phyloP scores from a whole-genome alignment of 805 yeast species.

The Brettanomyces custersianus region DNA sequence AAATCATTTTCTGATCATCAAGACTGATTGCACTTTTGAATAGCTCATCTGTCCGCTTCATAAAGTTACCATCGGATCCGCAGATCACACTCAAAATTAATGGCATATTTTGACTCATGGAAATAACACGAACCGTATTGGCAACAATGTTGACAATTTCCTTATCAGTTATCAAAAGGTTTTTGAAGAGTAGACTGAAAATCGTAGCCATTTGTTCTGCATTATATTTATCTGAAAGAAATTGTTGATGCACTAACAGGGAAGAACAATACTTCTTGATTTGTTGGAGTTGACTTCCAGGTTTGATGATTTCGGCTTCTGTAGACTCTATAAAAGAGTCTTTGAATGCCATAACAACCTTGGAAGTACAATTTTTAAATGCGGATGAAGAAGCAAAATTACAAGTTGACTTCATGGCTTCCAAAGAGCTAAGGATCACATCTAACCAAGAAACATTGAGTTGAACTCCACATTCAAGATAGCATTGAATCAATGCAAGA shows the following conservation, averaged over 20 bases:
- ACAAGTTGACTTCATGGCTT: too few species aligned
- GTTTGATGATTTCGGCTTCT: conserved; percentile 5
- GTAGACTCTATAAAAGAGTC: too few species aligned
- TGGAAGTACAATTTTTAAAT: too few species aligned
- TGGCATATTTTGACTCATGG: too few species aligned
- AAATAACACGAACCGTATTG: conserved; percentile 13
- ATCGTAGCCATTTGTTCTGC: conserved; percentile 8
- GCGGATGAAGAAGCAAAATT: too few species aligned
- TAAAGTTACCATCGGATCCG: too few species aligned
- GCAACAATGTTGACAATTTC: conserved; percentile 12
- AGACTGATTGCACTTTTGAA: conserved; percentile 4
- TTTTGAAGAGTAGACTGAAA: conserved; percentile 10
- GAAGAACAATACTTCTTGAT: conserved; percentile 16
- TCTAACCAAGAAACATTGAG: too few species aligned
- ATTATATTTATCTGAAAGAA: conserved; percentile 6
- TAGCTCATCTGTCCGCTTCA: background rate
- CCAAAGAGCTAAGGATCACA: too few species aligned
- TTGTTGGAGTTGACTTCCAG: background rate
- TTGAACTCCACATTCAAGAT: too few species aligned
- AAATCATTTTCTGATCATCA: conserved; percentile 16
- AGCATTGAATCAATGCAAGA: too few species aligned
- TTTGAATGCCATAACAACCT: too few species aligned
- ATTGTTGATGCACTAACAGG: conserved; percentile 14
- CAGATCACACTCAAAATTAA: background rate
- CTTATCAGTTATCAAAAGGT: conserved; percentile 4